Percentiles rank a stretch among this genome's conserved stretches.
Evolutionary conservation across 2,329 filamentous ascomycete species (phyloP).

Genomic region (Alternaria gaisen): DNA sequence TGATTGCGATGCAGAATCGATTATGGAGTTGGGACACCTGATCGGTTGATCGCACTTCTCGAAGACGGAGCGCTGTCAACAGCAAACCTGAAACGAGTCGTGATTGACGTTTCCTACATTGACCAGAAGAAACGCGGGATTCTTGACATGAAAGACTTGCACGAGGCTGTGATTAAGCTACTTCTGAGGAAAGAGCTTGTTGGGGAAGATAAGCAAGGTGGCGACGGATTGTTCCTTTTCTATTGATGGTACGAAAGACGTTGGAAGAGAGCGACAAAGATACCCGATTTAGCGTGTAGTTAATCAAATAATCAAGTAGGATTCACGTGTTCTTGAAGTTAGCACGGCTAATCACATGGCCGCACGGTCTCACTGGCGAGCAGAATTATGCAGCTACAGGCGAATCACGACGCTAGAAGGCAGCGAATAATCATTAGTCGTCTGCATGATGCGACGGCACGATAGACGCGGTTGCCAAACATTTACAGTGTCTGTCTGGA

Average conservation of each 20-base stretch:
- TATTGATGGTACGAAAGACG: constrained; percentile 27
- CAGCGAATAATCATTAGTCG: constrained; percentile 6
- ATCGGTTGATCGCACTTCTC: constrained; percentile 81
- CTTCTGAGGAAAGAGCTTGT: constrained; percentile 74
- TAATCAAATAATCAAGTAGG: constrained; percentile 4
- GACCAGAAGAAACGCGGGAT: constrained; percentile 94
- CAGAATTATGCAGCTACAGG: constrained; percentile 25
- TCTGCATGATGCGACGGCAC: not conserved
- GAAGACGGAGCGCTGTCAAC: constrained; percentile 80
- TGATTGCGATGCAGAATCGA: constrained; percentile 67
- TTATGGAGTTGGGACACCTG: constrained; percentile 89
- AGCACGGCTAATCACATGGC: constrained; percentile 23
- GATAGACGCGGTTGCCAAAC: not conserved
- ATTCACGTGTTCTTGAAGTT: constrained; percentile 12
- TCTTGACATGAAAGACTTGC: constrained; percentile 93
- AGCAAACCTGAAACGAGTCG: constrained; percentile 76
- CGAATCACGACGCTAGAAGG: constrained; percentile 27
- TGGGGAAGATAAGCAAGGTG: constrained; percentile 39
- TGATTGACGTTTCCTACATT: constrained; percentile 91
- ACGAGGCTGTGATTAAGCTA: constrained; percentile 79
- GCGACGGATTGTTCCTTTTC: constrained; percentile 44
- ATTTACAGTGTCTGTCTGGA: not conserved
- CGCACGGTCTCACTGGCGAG: constrained; percentile 23
- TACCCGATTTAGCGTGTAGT: constrained; percentile 16
- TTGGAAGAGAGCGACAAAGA: constrained; percentile 12